Evolutionary conservation across 139 green algal genomes (phyloP), one percentile per base, ranked within the genome.

Genomic region (Haematococcus lacustris): DNA sequence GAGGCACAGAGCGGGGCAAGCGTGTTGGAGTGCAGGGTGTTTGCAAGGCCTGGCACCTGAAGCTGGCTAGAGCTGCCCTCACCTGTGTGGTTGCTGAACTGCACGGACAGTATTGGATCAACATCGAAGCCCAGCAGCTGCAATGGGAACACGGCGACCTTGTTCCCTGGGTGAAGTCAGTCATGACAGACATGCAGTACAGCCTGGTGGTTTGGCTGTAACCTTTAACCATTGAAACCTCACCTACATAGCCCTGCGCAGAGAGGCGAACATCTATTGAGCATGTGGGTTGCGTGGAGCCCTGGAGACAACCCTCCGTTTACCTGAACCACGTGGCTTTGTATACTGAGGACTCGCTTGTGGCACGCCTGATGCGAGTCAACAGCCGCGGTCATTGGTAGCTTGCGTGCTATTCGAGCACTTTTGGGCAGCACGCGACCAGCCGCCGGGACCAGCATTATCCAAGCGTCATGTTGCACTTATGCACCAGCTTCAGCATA

Each of bases 61-160:
- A 33, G 57, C 57, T 65, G 26, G 21, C 26, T 30, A 25, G 17
- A 65, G 57, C 57, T 35, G 21, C 21, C 21, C 68, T 75, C 35
- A 60, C 84, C 85, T 34, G 91, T 92, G 75, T 96, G 91, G 75
- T 97, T 97, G 65, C 73, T 87, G 76, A 98, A 92, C 78, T 95
- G 87, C 61, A 97, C 92, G 39, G 80, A 92, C 74, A 92, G 86
- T 35, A 96, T 83, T 9, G 87, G 69, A 75, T 96, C 91, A 0
- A 97, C 64, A 53, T 98, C 94, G 33, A 97, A 90, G 0, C 93
- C 93, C 17, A 95, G 85, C 23, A 97, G 73, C 75, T 98, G 93
- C 28, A 98, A 76, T 0, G 92, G 88, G 33, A 98, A 91, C 2
- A 96, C 85, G 0, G 93, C 91, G 28, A 80, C 89, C 68, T 96